Base-by-base conservation (phyloP, 2,329 filamentous ascomycete genomes). In the Trichoderma citrinoviride region DNA sequence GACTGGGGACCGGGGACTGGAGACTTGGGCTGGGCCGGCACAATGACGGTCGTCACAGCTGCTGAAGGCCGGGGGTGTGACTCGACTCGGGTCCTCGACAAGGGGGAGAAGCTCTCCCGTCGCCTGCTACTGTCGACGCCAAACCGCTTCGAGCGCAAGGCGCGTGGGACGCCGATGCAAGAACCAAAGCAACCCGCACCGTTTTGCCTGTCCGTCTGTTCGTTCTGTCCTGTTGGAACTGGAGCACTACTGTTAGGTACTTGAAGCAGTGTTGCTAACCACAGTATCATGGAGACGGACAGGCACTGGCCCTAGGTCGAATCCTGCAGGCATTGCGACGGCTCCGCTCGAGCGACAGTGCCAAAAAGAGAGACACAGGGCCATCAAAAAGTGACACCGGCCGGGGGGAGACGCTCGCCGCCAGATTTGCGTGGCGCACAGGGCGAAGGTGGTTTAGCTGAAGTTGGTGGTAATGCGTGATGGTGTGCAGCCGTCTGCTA, bases 151-250 rank as follows among this genome's bases (percentile, higher is more conserved):
- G 21, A 56, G 52, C 61, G 14, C 46, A 58, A 49, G 54, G 54
- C 56, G 64, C 64, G 64, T 66, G 50, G 58, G 58, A 62, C 58
- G 64, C 52, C 64, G 63, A 61, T 29, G 60, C 64, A 37, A 37
- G 33, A 37, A 37, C 33, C 12, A 37, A 56, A 46, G 54, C 49
- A 23, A 46, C 43, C 50, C 52, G 40, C 56, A 19, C 53, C 23
- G 40, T 41, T 14, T 29, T 29, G 41, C 44, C n/a, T 33, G 37
- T 47, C 33, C 33, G 33, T 37, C 33, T 37, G 10, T 14, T 37
- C 5, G 33, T 37, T n/a, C n/a, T n/a, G n/a, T n/a, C n/a, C n/a
- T n/a, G n/a, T n/a, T n/a, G n/a, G n/a, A n/a, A 37, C 33, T 10
- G 33, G 33, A 37, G 33, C 33, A 37, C 33, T 37, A n/a, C n/a